Percentiles rank a stretch among this genome's conserved stretches.
These are phyloP conservation scores for Asterionellopsis glacialis DNA, from an alignment of 108 stramenopile genomes.

Conservation along the genomic window DNA sequence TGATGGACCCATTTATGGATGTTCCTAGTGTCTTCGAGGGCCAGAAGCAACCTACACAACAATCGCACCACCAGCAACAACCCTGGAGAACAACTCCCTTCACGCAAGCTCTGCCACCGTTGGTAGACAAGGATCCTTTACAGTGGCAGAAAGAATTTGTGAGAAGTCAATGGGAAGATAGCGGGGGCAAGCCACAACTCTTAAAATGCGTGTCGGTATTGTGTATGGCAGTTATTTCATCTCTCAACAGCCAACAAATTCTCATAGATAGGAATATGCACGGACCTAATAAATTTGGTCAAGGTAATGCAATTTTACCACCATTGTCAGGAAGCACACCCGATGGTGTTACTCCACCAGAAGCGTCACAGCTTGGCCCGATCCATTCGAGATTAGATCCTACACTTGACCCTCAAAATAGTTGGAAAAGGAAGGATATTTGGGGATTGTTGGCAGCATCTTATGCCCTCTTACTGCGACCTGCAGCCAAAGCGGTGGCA, in stretches of 20 bases:
- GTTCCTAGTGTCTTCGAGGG: slow-evolving; percentile 33
- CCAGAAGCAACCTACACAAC: no score
- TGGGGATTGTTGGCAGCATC: slow-evolving; percentile 61
- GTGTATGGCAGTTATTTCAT: slow-evolving; percentile 52
- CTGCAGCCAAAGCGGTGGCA: slow-evolving; percentile 20
- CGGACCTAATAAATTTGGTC: slow-evolving; percentile 49
- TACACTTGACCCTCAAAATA: slow-evolving; percentile 21
- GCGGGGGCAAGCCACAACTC: slow-evolving; percentile 46
- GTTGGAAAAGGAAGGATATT: slow-evolving; percentile 68
- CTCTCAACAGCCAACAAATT: slow-evolving; percentile 52
- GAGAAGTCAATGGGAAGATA: slow-evolving; percentile 26
- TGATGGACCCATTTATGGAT: slow-evolving; percentile 58
- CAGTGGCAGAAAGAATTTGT: slow-evolving; percentile 70
- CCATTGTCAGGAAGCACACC: slow-evolving; percentile 16
- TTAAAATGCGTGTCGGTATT: slow-evolving; percentile 49
- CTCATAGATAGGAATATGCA: slow-evolving; percentile 56
- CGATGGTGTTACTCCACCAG: slow-evolving; percentile 3
- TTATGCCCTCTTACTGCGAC: slow-evolving; percentile 57
- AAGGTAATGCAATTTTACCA: slow-evolving; percentile 57
- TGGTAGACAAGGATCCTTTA: slow-evolving; percentile 42
- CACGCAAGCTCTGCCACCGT: slow-evolving; percentile 14
- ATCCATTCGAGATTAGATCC: slow-evolving; percentile 51
- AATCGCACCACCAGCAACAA: slow-evolving; percentile 26
- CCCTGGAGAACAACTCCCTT: slow-evolving; percentile 1
- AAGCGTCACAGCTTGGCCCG: slow-evolving; percentile 14